Evolutionary conservation across 805 yeast species (phyloP).

Genomic region (Saccharomyces mikatae): DNA sequence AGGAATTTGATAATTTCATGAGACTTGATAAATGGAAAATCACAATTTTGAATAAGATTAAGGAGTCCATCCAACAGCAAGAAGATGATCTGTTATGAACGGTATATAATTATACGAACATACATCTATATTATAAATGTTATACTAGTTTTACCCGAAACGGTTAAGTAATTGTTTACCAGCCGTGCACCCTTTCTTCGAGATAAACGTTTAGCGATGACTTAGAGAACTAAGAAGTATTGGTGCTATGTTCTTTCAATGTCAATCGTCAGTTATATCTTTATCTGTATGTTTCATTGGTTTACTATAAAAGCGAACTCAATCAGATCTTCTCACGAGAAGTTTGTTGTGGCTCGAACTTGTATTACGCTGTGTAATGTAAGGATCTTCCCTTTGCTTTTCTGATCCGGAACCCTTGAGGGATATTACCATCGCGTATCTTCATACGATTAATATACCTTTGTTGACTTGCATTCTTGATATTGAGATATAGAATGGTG

Average conservation of each 20-base stretch:
- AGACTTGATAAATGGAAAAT: slow-evolving; percentile 91
- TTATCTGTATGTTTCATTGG: background rate
- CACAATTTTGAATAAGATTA: slow-evolving; percentile 70
- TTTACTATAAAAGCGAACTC: background rate
- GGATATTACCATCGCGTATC: background rate
- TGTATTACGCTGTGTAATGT: background rate
- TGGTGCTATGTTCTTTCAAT: background rate
- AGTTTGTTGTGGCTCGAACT: background rate
- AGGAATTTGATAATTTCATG: slow-evolving; percentile 77
- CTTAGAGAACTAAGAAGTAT: background rate
- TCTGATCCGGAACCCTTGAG: background rate
- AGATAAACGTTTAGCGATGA: background rate
- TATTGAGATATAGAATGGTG: background rate
- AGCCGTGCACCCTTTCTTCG: background rate
- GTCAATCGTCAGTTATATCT: background rate
- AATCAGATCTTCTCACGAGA: background rate
- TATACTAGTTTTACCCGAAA: background rate
- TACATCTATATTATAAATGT: background rate
- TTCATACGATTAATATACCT: background rate
- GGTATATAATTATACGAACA: background rate
- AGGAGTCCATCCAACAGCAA: slow-evolving; percentile 59
- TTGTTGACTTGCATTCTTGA: background rate
- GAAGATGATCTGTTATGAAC: slow-evolving; percentile 50
- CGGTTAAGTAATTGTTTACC: background rate
- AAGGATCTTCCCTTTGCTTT: background rate